phyloP scores from a whole-genome alignment of 139 green algal genomes.

The Pedinophyceae sp. region DNA sequence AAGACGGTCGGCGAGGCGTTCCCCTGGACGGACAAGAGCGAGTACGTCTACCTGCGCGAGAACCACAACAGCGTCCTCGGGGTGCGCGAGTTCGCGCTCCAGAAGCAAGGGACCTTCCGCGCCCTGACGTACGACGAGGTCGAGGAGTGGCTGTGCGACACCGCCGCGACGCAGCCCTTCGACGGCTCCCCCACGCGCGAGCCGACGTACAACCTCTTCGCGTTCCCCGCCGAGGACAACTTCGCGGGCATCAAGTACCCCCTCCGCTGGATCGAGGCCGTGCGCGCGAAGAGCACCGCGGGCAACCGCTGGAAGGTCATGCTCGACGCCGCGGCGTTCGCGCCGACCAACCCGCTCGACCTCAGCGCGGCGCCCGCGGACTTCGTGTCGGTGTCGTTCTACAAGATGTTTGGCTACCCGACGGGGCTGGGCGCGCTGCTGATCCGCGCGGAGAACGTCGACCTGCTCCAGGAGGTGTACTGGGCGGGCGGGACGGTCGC shows the following conservation, averaged over 20 bases:
- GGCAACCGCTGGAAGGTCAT: conserved; percentile 22
- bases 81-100: conserved; percentile 43
- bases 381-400: conserved; percentile 54
- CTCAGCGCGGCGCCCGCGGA: conserved; percentile 31
- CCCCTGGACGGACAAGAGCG: conserved; percentile 25
- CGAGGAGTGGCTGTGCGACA: conserved; percentile 18
- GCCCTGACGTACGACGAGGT: conserved; percentile 6
- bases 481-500: conserved; percentile 52
- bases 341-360: conserved; percentile 46
- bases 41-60: conserved; percentile 34
- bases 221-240: conserved; percentile 56
- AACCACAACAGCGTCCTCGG: conserved; percentile 71
- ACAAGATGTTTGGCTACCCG: conserved; percentile 65
- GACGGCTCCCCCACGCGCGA: not conserved
- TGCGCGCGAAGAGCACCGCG: conserved; percentile 27
- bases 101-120: conserved; percentile 14
- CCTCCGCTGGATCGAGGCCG: conserved; percentile 29
- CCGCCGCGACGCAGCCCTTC: not conserved
- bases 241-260: conserved; percentile 47
- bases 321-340: conserved; percentile 52
- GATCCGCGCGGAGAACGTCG: conserved; percentile 24
- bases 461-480: conserved; percentile 38
- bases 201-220: conserved; percentile 36
- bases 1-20: conserved; percentile 55
- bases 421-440: conserved; percentile 44